Evolutionary conservation across 164 flowering plant genomes (phyloP).

Genomic region (Cinnamomum micranthum): DNA sequence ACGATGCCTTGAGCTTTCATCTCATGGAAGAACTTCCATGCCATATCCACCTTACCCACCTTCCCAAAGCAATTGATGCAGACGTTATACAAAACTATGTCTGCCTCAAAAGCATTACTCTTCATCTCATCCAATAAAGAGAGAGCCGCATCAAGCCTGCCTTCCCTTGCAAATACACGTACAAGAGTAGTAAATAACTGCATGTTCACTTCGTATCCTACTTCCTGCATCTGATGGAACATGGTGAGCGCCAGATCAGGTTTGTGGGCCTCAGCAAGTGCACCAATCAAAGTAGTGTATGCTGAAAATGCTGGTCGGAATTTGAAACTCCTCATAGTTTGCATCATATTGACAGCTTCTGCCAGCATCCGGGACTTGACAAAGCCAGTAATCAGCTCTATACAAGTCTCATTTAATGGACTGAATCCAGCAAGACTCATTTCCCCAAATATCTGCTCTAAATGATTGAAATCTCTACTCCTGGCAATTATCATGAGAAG

Average conservation of each 20-base stretch:
- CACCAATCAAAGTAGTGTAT: slow-evolving; percentile 85
- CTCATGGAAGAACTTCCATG: slow-evolving; percentile 97
- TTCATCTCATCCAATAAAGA: slow-evolving; percentile 87
- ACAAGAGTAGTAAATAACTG: slow-evolving; percentile 79
- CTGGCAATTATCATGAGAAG: slow-evolving; percentile 69
- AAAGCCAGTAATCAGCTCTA: slow-evolving; percentile 54
- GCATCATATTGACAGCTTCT: slow-evolving; percentile 65
- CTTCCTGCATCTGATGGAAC: slow-evolving; percentile 88
- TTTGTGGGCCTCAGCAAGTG: slow-evolving; percentile 52
- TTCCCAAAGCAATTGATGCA: slow-evolving; percentile 93
- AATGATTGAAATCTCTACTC: slow-evolving; percentile 35
- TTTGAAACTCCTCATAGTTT: slow-evolving; percentile 75
- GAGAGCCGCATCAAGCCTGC: slow-evolving; percentile 78
- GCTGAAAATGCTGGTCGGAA: slow-evolving; percentile 96
- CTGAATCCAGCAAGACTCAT: slow-evolving; percentile 83
- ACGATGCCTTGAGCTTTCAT: slow-evolving; percentile 59
- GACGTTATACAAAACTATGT: slow-evolving; percentile 85
- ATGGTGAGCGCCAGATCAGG: slow-evolving; percentile 68
- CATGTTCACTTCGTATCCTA: slow-evolving; percentile 79
- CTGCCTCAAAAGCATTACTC: slow-evolving; percentile 54
- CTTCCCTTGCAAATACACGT: slow-evolving; percentile 72
- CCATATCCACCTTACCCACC: slow-evolving; percentile 90
- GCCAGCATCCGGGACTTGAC: slow-evolving; percentile 47
- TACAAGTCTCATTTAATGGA: slow-evolving; percentile 40
- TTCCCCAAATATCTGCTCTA: slow-evolving; percentile 74